Evolutionary conservation across 768 basidiomycete genomes (phyloP).

Genomic region (Termitomyces bulborhizus): DNA sequence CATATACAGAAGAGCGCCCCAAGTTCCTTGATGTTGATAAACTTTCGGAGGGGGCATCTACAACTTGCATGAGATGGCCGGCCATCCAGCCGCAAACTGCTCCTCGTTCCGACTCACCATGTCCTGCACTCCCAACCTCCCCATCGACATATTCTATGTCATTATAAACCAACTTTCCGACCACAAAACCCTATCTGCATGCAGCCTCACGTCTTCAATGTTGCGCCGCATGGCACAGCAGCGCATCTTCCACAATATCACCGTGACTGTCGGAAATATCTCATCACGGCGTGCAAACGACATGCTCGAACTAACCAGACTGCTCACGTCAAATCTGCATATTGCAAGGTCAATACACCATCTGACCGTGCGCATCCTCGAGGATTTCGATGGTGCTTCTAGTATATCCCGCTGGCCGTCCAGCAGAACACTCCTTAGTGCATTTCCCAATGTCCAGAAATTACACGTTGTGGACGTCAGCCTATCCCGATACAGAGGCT

Average conservation of each 20-base stretch:
- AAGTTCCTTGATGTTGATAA: no score
- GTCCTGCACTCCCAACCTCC: not conserved
- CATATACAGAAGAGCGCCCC: no score
- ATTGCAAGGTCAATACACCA: not conserved
- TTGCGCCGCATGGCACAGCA: not conserved
- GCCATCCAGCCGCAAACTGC: no score
- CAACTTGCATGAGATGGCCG: no score
- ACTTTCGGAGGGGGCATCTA: no score
- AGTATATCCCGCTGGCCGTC: not conserved
- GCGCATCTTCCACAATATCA: not conserved
- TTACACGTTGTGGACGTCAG: not conserved
- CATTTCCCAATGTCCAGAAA: not conserved
- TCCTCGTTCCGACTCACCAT: not conserved
- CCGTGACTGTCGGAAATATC: not conserved
- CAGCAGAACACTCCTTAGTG: not conserved
- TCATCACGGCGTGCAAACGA: not conserved
- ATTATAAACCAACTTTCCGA: not conserved
- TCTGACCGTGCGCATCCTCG: not conserved
- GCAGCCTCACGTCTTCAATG: not conserved
- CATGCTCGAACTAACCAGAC: not conserved
- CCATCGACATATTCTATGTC: not conserved
- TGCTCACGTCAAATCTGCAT: not conserved
- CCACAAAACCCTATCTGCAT: not conserved
- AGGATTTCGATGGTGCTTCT: not conserved
- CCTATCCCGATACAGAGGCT: not conserved